Evolutionary conservation across 73 alveolate genomes (phyloP).

Genomic region (Paramecium octaurelia): DNA sequence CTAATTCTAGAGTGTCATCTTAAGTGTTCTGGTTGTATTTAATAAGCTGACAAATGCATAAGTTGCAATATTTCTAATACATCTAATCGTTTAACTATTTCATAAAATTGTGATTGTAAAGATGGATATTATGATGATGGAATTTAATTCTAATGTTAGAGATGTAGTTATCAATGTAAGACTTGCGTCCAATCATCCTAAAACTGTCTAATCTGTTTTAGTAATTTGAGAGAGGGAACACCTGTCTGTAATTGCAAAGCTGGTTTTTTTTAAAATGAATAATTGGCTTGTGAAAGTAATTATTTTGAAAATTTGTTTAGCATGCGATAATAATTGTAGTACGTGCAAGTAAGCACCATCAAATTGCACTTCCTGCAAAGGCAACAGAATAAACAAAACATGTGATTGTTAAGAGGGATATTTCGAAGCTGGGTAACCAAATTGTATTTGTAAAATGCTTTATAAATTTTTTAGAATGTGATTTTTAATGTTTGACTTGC

Average conservation of each 20-base stretch:
- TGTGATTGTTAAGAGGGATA: neutral
- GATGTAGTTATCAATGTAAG: neutral
- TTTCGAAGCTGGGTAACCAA: neutral
- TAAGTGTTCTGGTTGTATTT: neutral
- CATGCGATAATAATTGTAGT: neutral
- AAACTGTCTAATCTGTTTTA: neutral
- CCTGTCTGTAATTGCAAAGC: neutral
- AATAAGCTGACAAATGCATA: neutral
- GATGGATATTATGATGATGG: conserved; percentile 11
- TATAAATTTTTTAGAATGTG: neutral
- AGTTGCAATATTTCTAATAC: neutral
- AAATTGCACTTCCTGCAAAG: neutral
- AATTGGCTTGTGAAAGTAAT: neutral
- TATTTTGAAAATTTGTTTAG: neutral
- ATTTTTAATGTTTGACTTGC: neutral
- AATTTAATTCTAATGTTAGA: neutral
- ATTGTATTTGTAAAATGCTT: neutral
- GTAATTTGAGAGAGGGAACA: neutral
- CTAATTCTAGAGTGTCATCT: neutral
- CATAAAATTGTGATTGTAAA: neutral
- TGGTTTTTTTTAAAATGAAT: neutral
- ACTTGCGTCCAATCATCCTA: neutral
- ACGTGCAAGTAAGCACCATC: neutral
- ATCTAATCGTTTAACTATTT: neutral
- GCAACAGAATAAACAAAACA: neutral